Conservation (phyloP, 2,329 filamentous ascomycete species). For the Bipolaris oryzae region DNA sequence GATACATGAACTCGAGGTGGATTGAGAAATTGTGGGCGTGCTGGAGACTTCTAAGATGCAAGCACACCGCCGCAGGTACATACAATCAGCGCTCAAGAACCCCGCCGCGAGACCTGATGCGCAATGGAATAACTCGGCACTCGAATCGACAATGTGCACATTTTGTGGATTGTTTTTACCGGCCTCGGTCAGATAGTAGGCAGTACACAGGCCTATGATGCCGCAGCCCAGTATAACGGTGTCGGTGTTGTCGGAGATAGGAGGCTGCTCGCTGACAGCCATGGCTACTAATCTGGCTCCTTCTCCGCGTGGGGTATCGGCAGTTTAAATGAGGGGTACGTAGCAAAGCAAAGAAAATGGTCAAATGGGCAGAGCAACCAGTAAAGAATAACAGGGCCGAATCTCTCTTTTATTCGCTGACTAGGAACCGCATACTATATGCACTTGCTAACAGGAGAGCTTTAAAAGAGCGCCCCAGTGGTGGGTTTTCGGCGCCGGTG, state of each 20-base stretch:
- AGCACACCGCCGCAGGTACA: slow-evolving; percentile 10
- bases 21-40: background rate
- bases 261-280: slow-evolving; percentile 3
- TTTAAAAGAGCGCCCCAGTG: background rate
- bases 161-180: slow-evolving; percentile 48
- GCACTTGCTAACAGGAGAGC: too few relatives aligned
- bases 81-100: slow-evolving; percentile 74
- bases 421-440: too few relatives aligned
- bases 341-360: background rate
- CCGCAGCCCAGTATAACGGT: slow-evolving; percentile 52
- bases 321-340: background rate
- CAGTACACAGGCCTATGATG: slow-evolving; percentile 54
- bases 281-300: background rate
- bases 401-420: background rate
- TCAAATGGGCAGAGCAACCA: background rate
- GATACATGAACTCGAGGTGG: background rate
- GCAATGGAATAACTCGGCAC: slow-evolving; percentile 68
- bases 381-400: background rate
- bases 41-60: background rate
- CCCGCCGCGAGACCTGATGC: slow-evolving; percentile 77
- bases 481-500: background rate
- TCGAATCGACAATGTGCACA: slow-evolving; percentile 65
- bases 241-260: slow-evolving; percentile 11
- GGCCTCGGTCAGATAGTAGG: slow-evolving; percentile 67
- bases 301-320: slow-evolving; percentile 6